phyloP scores from a whole-genome alignment of 169 alveolate species.

The Cryptosporidium xiaoi region DNA sequence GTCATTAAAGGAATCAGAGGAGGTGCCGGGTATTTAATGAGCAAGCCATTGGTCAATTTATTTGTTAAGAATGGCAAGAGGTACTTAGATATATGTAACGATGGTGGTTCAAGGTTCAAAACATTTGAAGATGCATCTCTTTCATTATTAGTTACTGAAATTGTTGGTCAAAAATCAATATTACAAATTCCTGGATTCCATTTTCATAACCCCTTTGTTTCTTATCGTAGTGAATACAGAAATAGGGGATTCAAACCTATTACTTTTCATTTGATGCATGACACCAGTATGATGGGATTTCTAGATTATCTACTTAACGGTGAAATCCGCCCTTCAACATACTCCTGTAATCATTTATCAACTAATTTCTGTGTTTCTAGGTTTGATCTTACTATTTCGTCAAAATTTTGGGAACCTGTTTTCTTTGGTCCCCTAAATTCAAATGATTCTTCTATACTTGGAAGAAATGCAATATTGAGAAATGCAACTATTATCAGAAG shows the following conservation, averaged over 20 bases:
- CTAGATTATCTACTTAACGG: conserved; percentile 60
- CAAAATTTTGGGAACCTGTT: conserved; percentile 70
- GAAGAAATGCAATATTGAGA: conserved; percentile 32
- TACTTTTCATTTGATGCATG: conserved; percentile 73
- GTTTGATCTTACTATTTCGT: conserved; percentile 49
- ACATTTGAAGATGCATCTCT: conserved; percentile 65
- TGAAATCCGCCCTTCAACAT: conserved; percentile 28
- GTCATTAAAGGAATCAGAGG: conserved; percentile 71
- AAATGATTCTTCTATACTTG: conserved; percentile 35
- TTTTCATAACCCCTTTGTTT: conserved; percentile 56
- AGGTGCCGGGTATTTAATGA: conserved; percentile 73
- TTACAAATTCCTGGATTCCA: conserved; percentile 67
- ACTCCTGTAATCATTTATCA: conserved; percentile 53
- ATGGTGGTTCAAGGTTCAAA: conserved; percentile 64
- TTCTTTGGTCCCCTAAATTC: conserved; percentile 47
- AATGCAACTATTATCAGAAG: not conserved
- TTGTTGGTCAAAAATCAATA: conserved; percentile 63
- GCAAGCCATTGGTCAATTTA: conserved; percentile 36
- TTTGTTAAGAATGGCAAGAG: conserved; percentile 67
- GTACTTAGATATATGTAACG: conserved; percentile 53
- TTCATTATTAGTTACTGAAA: conserved; percentile 57
- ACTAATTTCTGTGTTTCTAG: conserved; percentile 44
- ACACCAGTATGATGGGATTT: conserved; percentile 62
- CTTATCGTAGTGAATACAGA: conserved; percentile 38
- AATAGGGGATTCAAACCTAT: conserved; percentile 58